Evolutionary conservation across 352 stramenopile species (phyloP), one percentile per base, ranked within the genome.

Genomic region (Bremia lactucae): DNA sequence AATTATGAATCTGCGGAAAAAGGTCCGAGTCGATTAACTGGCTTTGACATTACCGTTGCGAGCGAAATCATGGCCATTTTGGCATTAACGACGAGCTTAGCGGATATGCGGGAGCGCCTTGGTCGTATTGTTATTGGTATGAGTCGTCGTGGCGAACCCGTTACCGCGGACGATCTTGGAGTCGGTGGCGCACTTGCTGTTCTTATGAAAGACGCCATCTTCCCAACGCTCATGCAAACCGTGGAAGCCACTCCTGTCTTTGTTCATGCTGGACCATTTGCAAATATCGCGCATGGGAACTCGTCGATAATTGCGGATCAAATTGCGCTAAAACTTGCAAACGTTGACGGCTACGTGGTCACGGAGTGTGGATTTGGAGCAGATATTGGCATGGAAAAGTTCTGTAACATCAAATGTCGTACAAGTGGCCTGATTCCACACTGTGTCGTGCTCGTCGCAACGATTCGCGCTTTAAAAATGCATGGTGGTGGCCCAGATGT

Each of bases 381-480:
- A 7, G 95, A 98, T 54, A 97, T 98, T 47, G 88, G 85, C 38
- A 92, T 96, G 68, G 88, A 97, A 52, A 97, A 98, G 67, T 98
- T 98, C 62, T 98, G 98, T 67, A 98, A 98, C 75, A 98, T 99
- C 58, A 99, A 99, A 73, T 98, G 95, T 62, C 82, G 96, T 23
- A 78, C 84, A 24, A 96, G 76, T 47, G 94, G 91, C 11, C 65
- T 98, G 6, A 93, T 80, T n/a, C 96, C 96, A 6, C 87, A 97
- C 55, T 98, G 88, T 49, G 94, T 95, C 28, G 95, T 99, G 31
- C 87, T 99, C 24, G 96, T 99, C 11, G 92, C 96, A 13, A 99
- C 96, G 3, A 87, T 99, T 21, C 89, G 96, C 25, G 96, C 96
- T 22, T 65, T 99, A 16, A 99, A 99, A 73, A 98, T 98, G 88